Conservation (phyloP, 2,329 filamentous ascomycete species). For the Alternaria hordeiaustralica region DNA sequence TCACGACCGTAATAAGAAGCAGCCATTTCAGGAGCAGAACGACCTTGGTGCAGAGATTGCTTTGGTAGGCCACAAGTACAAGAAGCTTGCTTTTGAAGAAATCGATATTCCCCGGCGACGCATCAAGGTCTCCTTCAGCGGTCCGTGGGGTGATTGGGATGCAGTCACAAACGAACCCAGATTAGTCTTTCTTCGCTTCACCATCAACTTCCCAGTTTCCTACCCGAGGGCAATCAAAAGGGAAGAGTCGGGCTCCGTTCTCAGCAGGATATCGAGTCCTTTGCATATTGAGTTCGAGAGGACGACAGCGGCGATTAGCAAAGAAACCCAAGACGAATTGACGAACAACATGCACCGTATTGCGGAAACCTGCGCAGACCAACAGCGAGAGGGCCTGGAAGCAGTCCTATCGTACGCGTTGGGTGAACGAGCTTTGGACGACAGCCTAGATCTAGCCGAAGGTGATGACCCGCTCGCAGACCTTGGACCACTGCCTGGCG, state of each 20-base stretch:
- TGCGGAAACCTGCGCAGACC: conserved; percentile 60
- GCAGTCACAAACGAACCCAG: conserved; percentile 37
- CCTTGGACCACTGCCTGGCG: conserved; percentile 54
- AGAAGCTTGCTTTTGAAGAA: conserved; percentile 65
- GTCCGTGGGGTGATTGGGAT: conserved; percentile 62
- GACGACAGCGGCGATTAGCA: conserved; percentile 61
- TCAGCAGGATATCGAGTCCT: conserved; percentile 49
- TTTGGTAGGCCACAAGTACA: conserved; percentile 66
- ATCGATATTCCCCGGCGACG: conserved; percentile 62
- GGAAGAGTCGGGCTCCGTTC: conserved; percentile 21
- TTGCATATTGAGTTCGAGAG: conserved; percentile 63
- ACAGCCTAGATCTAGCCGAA: conserved; percentile 56
- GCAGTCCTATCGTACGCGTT: conserved; percentile 67
- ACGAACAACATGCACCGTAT: conserved; percentile 62
- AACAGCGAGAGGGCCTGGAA: conserved; percentile 65
- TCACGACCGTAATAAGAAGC: conserved; percentile 18
- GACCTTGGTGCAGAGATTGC: conserved; percentile 66
- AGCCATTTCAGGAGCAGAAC: conserved; percentile 53
- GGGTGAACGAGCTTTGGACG: conserved; percentile 64
- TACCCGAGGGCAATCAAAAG: conserved; percentile 61
- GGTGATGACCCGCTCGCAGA: conserved; percentile 62
- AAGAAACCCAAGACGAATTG: conserved; percentile 56
- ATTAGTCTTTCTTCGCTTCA: conserved; percentile 62
- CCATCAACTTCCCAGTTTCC: conserved; percentile 63
- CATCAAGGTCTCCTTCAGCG: conserved; percentile 63